Conservation (phyloP, 306 rosid genomes). For the Geum urbanum region DNA sequence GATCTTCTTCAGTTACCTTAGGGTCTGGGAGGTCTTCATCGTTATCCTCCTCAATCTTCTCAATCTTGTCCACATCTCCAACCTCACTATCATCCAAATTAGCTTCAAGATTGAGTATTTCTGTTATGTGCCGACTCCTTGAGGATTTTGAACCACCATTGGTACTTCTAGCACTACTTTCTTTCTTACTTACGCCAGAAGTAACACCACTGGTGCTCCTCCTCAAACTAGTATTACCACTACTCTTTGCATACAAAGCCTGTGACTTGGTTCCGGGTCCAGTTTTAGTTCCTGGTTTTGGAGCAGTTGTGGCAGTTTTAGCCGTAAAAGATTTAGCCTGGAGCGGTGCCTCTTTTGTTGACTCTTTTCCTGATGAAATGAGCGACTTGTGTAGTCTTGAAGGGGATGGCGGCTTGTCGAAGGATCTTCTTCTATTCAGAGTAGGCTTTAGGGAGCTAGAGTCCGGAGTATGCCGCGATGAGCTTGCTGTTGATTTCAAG, state of each 20-base stretch:
- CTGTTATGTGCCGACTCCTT: background rate
- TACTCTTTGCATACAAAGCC: conserved; percentile 11
- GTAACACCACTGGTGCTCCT: conserved; percentile 21
- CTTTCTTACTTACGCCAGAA: conserved; percentile 29
- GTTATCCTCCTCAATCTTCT: conserved; percentile 1
- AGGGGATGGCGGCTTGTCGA: conserved; percentile 63
- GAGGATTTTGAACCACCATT: conserved; percentile 14
- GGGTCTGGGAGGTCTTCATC: conserved; percentile 14
- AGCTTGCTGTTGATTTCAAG: conserved; percentile 55
- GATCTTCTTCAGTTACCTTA: conserved; percentile 13
- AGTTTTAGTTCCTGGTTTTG: conserved; percentile 12
- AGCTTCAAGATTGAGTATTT: conserved; percentile 10
- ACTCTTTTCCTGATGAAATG: conserved; percentile 48
- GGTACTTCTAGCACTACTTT: conserved; percentile 1
- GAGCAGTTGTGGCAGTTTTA: conserved; percentile 22
- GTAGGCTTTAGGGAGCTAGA: conserved; percentile 23
- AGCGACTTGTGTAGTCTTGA: conserved; percentile 43
- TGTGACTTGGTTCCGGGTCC: conserved; percentile 20
- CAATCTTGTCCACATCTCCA: conserved; percentile 12
- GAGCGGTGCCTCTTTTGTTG: conserved; percentile 15
- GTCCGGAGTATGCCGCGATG: conserved; percentile 37
- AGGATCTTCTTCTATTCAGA: conserved; percentile 68
- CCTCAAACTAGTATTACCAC: conserved; percentile 5
- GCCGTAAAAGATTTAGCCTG: conserved; percentile 19
- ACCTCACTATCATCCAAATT: conserved; percentile 21